phyloP scores from a whole-genome alignment of 768 basidiomycete species.

The Suillus placidus region DNA sequence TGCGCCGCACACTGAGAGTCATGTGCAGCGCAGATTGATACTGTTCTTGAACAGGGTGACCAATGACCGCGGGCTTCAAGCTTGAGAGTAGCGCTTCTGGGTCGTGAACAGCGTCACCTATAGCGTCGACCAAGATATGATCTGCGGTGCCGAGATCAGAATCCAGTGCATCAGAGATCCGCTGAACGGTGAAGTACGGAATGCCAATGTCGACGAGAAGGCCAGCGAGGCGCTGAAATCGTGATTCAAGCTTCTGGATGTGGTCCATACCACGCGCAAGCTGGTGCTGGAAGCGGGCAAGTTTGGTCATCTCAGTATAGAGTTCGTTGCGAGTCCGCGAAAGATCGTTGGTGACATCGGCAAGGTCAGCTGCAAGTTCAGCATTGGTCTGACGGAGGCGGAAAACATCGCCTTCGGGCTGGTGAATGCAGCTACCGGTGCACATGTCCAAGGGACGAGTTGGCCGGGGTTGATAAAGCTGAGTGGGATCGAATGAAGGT shows the following conservation, averaged over 20 bases:
- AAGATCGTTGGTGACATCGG: constrained; percentile 30
- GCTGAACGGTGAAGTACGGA: constrained; percentile 24
- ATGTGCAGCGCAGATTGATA: constrained; percentile 50
- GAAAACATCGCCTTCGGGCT: constrained; percentile 2
- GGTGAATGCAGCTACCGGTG: background rate
- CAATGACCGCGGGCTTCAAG: constrained; percentile 39
- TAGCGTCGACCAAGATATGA: constrained; percentile 45
- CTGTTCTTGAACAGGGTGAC: constrained; percentile 42
- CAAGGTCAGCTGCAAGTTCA: constrained; percentile 29
- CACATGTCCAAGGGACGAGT: constrained; percentile 14
- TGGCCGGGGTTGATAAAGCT: constrained; percentile 23
- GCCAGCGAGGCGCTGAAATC: constrained; percentile 25
- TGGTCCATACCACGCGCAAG: constrained; percentile 24
- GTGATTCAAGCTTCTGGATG: constrained; percentile 31
- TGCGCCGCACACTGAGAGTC: constrained; percentile 46
- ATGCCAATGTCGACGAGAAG: constrained; percentile 33
- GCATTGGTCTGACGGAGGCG: constrained; percentile 20
- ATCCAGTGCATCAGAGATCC: constrained; percentile 24
- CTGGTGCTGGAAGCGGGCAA: constrained; percentile 30
- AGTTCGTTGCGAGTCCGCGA: constrained; percentile 31
- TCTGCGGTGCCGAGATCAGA: constrained; percentile 39
- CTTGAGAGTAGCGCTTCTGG: constrained; percentile 45
- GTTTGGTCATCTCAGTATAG: constrained; percentile 32
- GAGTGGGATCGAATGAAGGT: constrained; percentile 29
- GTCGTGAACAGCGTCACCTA: constrained; percentile 44